phyloP scores from a whole-genome alignment of 1,139 yeast species.

The Suhomyces atakaporum region DNA sequence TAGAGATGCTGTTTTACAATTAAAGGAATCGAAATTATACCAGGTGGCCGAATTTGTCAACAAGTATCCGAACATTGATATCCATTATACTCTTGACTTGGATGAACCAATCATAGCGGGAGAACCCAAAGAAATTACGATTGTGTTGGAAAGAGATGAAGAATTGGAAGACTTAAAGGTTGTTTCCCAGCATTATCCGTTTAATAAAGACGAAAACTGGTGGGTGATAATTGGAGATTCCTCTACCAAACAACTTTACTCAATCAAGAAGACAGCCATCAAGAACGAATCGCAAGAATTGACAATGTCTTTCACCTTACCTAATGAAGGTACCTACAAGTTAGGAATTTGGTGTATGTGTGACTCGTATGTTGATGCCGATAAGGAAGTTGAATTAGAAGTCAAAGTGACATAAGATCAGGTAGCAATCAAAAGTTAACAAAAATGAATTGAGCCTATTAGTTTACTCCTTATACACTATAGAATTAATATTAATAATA shows the following conservation, averaged over 20 bases:
- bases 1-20: conserved; percentile 61
- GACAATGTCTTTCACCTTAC: conserved; percentile 57
- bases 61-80: conserved; percentile 82
- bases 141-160: conserved; percentile 71
- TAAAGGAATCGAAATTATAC: conserved; percentile 51
- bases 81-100: conserved; percentile 53
- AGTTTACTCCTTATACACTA: too few relatives aligned
- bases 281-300: conserved; percentile 54
- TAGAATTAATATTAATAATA: too few relatives aligned
- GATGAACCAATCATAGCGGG: conserved; percentile 40
- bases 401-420: conserved; percentile 34
- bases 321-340: conserved; percentile 59
- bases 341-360: conserved; percentile 84
- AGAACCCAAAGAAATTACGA: conserved; percentile 48
- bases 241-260: conserved; percentile 61
- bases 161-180: conserved; percentile 69
- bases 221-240: conserved; percentile 82
- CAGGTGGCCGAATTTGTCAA: conserved; percentile 87
- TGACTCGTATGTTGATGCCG: conserved; percentile 89
- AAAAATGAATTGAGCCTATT: too few relatives aligned
- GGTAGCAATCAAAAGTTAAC: not conserved
- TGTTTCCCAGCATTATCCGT: conserved; percentile 58
- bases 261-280: conserved; percentile 67
- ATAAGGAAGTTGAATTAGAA: conserved; percentile 67
- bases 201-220: conserved; percentile 75